Percentiles rank a stretch among this genome's conserved stretches.
Evolutionary conservation across 2,329 filamentous ascomycete species (phyloP).

Genomic region (Thielaviopsis ethacetica): DNA sequence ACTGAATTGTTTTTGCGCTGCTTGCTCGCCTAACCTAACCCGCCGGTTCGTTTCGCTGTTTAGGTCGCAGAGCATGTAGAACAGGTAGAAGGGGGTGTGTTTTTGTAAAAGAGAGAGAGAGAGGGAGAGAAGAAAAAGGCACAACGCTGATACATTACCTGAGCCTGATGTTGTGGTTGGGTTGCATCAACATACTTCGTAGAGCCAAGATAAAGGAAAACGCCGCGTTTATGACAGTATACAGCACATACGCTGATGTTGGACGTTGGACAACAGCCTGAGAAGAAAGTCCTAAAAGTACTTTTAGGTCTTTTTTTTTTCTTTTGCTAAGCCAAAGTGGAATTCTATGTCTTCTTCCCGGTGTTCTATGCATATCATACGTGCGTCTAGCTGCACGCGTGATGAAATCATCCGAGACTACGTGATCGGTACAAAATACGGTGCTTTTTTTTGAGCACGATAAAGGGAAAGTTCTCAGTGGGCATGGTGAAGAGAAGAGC

Average conservation of each 20-base stretch:
- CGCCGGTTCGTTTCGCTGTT: not conserved
- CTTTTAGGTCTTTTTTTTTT: too few relatives aligned
- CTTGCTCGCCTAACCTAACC: too few relatives aligned
- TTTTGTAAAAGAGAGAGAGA: not conserved
- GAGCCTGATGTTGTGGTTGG: too few relatives aligned
- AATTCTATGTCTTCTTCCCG: not conserved
- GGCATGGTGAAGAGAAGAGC: too few relatives aligned
- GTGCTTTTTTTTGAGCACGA: not conserved
- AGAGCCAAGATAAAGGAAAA: not conserved
- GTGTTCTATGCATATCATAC: not conserved
- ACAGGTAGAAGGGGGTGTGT: not conserved
- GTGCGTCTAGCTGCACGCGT: not conserved
- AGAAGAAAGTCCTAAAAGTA: too few relatives aligned
- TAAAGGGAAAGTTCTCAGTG: too few relatives aligned
- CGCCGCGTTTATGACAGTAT: not conserved
- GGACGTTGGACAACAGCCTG: not conserved
- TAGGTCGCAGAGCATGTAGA: not conserved
- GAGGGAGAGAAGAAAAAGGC: not conserved
- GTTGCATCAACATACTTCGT: not conserved
- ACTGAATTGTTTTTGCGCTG: too few relatives aligned
- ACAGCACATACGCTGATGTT: not conserved
- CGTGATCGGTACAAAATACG: not conserved
- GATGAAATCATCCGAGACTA: not conserved
- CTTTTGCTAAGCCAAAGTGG: not conserved
- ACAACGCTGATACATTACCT: not conserved